Conservation (phyloP, 768 basidiomycete genomes). For the Mycena rebaudengoi region DNA sequence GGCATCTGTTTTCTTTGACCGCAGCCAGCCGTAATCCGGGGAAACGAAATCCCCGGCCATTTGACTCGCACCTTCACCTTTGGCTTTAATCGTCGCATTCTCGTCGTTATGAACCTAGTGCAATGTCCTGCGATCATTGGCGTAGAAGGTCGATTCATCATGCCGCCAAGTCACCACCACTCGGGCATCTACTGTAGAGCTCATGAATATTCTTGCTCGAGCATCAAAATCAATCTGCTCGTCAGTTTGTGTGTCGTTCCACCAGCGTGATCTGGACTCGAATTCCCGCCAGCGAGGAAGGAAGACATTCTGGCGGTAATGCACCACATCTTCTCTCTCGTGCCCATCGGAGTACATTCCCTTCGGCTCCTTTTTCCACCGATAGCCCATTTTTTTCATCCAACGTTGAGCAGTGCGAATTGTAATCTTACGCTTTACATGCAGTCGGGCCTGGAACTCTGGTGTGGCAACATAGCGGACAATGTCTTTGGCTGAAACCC, state of each 20-base stretch:
- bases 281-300: constrained; percentile 21
- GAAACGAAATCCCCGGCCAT: constrained; percentile 39
- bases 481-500: constrained; percentile 24
- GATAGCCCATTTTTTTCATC: constrained; percentile 1
- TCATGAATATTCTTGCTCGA: background rate
- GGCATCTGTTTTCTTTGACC: constrained; percentile 16
- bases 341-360: constrained; percentile 1
- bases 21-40: constrained; percentile 30
- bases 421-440: constrained; percentile 27
- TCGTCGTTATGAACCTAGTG: constrained; percentile 23
- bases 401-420: constrained; percentile 4
- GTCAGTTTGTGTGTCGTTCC: background rate
- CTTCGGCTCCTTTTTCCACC: constrained; percentile 4
- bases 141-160: background rate
- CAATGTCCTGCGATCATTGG: constrained; percentile 7
- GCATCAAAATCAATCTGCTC: constrained; percentile 27
- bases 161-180: background rate
- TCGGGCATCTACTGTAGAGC: background rate
- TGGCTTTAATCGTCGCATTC: constrained; percentile 27
- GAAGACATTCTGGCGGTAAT: constrained; percentile 31
- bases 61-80: constrained; percentile 34
- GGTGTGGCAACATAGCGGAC: constrained; percentile 22
- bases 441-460: constrained; percentile 15
- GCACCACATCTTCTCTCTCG: background rate
- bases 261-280: background rate